These are phyloP conservation scores for Rhodofomes roseus DNA, from an alignment of 1,284 basidiomycete genomes.

Conservation along the genomic window DNA sequence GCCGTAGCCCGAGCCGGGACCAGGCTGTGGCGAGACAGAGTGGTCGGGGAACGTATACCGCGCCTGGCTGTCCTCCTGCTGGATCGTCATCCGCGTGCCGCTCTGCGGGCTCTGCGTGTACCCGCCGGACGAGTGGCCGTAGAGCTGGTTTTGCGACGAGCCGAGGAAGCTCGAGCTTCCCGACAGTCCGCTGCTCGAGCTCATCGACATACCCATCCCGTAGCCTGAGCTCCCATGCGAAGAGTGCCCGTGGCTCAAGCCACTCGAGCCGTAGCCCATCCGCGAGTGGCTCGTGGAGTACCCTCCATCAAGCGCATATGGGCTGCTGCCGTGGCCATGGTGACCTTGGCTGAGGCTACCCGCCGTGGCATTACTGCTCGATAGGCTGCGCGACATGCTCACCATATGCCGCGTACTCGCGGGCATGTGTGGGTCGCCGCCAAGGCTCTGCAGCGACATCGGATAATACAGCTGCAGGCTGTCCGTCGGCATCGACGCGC, in stretches of 20 bases:
- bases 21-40: constrained; percentile 30
- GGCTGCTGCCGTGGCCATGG: constrained; percentile 22
- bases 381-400: constrained; percentile 26
- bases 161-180: constrained; percentile 13
- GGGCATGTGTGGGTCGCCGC: constrained; percentile 15
- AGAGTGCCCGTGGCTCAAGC: constrained; percentile 16
- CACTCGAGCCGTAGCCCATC: constrained; percentile 18
- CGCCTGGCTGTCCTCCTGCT: constrained; percentile 20
- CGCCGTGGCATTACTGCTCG: constrained; percentile 23
- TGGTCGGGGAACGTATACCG: constrained; percentile 28
- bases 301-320: constrained; percentile 19
- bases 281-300: constrained; percentile 18
- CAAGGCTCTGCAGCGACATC: constrained; percentile 59
- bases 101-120: constrained; percentile 16
- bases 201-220: constrained; percentile 20
- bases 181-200: constrained; percentile 7
- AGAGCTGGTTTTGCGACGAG: constrained; percentile 17
- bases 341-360: constrained; percentile 20
- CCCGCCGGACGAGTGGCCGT: constrained; percentile 18
- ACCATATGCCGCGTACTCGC: constrained; percentile 28
- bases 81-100: constrained; percentile 23
- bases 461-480: constrained; percentile 69
- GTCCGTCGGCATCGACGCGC: constrained; percentile 48
- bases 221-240: constrained; percentile 13
- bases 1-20: constrained; percentile 31